A percentile compares a stretch with the other conserved stretches of the same genome.
Evolutionary conservation across 1,284 basidiomycete species (phyloP).

Genomic region (Rhodotorula sp.): DNA sequence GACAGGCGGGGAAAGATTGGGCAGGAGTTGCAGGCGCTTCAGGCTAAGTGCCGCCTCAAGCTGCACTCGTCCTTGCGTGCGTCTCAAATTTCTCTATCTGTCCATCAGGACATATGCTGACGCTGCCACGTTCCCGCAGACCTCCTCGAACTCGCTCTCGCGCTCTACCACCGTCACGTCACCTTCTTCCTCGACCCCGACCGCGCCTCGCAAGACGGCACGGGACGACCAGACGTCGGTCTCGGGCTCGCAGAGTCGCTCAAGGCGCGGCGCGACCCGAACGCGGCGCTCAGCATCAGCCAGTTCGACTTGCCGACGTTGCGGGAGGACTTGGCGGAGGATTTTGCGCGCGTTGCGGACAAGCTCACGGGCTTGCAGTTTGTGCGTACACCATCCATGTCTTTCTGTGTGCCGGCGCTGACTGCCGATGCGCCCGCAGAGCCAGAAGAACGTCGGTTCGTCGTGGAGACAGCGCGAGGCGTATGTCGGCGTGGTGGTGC

Average conservation of each 20-base stretch:
- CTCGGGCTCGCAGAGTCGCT: constrained; percentile 31
- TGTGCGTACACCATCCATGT: constrained; percentile 2
- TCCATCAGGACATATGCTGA: neutral
- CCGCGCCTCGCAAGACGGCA: constrained; percentile 6
- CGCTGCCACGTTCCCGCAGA: constrained; percentile 5
- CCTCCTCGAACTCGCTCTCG: constrained; percentile 54
- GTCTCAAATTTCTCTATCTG: neutral
- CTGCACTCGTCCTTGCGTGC: constrained; percentile 30
- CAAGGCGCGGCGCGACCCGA: constrained; percentile 12
- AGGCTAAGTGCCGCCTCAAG: constrained; percentile 21
- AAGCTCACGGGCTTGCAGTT: constrained; percentile 11
- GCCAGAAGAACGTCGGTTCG: constrained; percentile 26
- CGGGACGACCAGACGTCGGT: constrained; percentile 28
- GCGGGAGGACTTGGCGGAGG: constrained; percentile 20
- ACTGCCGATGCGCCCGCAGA: neutral
- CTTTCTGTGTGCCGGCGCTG: neutral
- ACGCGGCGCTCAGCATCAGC: constrained; percentile 6
- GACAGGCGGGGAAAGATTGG: constrained; percentile 27
- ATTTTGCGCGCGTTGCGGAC: constrained; percentile 20
- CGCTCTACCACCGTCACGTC: constrained; percentile 82
- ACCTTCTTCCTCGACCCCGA: constrained; percentile 53
- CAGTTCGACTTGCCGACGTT: constrained; percentile 28
- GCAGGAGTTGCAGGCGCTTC: constrained; percentile 24
- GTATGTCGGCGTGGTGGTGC: constrained; percentile 27
- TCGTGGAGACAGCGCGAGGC: constrained; percentile 21